These are phyloP conservation scores for Puccinellia tenuiflora DNA, from an alignment of 176 grass and related monocot species.

Conservation along the genomic window DNA sequence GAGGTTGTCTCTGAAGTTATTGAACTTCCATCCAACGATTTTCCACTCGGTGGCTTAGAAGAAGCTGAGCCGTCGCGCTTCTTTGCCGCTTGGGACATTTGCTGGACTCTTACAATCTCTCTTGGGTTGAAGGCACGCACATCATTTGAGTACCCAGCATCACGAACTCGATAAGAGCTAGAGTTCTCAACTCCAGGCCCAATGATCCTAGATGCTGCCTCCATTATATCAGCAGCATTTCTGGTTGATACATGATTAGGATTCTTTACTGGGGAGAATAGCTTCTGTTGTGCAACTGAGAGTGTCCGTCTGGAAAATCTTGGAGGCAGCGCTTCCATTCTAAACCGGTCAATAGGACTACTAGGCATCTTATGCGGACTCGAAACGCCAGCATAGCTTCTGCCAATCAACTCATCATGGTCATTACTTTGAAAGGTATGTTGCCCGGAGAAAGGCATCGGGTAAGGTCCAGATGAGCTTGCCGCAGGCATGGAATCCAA, in stretches of 20 bases:
- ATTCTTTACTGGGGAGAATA: constrained; percentile 54
- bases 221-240: constrained; percentile 84
- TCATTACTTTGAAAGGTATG: constrained; percentile 7
- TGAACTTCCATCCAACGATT: constrained; percentile 23
- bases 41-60: constrained; percentile 27
- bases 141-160: constrained; percentile 31
- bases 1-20: constrained; percentile 26
- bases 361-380: constrained; percentile 67
- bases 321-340: constrained; percentile 63
- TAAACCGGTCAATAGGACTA: constrained; percentile 79
- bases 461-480: constrained; percentile 38
- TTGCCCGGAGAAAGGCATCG: constrained; percentile 17
- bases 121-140: constrained; percentile 41
- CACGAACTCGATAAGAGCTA: constrained; percentile 13
- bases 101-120: constrained; percentile 27
- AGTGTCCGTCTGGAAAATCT: constrained; percentile 53
- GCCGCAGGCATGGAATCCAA: constrained; percentile 70
- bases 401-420: constrained; percentile 28
- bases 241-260: constrained; percentile 42
- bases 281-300: constrained; percentile 48
- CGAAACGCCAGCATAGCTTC: constrained; percentile 30
- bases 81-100: constrained; percentile 35
- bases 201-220: constrained; percentile 67
- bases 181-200: constrained; percentile 41
- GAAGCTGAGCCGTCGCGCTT: constrained; percentile 12